phyloP scores from a whole-genome alignment of 768 basidiomycete species.

The Serendipita sp. region DNA sequence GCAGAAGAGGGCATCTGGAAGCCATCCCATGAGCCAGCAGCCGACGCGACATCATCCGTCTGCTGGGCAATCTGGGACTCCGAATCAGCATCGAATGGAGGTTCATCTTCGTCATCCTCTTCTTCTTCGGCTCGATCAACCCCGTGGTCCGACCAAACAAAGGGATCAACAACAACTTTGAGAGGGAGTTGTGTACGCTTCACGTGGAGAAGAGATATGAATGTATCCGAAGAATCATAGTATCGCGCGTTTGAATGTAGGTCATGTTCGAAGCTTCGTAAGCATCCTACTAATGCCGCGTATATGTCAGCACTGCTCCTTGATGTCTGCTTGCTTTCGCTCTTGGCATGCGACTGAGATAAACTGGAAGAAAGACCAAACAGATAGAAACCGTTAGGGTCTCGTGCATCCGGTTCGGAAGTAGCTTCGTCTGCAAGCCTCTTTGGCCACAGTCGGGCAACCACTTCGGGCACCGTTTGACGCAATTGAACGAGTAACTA shows the following conservation, averaged over 20 bases:
- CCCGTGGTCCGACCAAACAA: slow-evolving; percentile 12
- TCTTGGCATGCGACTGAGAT: not conserved
- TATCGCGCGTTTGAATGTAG: slow-evolving; percentile 10
- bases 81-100: no score
- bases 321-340: not conserved
- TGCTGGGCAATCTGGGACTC: not conserved
- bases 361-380: slow-evolving; percentile 9
- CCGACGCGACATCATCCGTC: not conserved
- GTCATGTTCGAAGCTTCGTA: slow-evolving; percentile 11
- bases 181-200: not conserved
- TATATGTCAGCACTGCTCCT: slow-evolving; percentile 5
- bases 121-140: slow-evolving; percentile 9
- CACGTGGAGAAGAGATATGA: slow-evolving; percentile 8
- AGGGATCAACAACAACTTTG: slow-evolving; percentile 7
- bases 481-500: slow-evolving; percentile 14
- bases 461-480: slow-evolving; percentile 4
- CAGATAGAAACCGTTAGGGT: slow-evolving; percentile 13
- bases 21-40: not conserved
- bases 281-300: not conserved
- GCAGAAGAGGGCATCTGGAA: not conserved
- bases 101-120: slow-evolving; percentile 8
- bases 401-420: not conserved
- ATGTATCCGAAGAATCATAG: slow-evolving; percentile 11
- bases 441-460: slow-evolving; percentile 13
- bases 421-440: slow-evolving; percentile 10